These are phyloP conservation scores for Tolypocladium endophyticum DNA, from an alignment of 2,329 filamentous ascomycete genomes.

Conservation along the genomic window DNA sequence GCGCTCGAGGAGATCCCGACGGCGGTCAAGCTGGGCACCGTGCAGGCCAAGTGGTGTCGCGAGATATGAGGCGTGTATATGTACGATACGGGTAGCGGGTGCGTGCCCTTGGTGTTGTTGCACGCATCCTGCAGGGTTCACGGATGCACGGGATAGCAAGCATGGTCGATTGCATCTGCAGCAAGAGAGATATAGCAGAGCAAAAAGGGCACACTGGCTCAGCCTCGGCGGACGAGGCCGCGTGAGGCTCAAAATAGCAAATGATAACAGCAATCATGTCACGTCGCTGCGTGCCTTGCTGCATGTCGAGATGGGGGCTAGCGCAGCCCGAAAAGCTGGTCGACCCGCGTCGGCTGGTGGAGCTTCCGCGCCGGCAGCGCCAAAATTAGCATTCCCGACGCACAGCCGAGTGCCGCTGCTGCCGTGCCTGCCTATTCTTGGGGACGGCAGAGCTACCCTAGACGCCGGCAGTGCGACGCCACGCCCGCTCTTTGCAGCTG, in stretches of 20 bases:
- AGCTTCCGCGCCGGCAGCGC: neutral
- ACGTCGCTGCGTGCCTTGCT: neutral
- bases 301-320: neutral
- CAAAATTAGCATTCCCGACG: neutral
- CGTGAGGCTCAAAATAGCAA: neutral
- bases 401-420: neutral
- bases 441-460: neutral
- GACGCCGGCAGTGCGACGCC: neutral
- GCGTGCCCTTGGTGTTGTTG: neutral
- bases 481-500: neutral
- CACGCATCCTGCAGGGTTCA: neutral
- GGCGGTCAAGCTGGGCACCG: slow-evolving; percentile 45
- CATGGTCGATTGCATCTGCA: too few species aligned
- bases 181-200: too few species aligned
- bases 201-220: neutral
- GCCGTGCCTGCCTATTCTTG: neutral
- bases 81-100: neutral
- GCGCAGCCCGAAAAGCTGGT: neutral
- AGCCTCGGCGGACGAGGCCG: neutral
- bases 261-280: neutral
- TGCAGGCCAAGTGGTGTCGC: slow-evolving; percentile 64
- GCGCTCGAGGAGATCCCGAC: slow-evolving; percentile 66
- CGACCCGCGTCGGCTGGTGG: neutral
- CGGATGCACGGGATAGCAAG: too few species aligned
- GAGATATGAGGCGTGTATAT: slow-evolving; percentile 43